phyloP scores from a whole-genome alignment of 2,329 filamentous ascomycete species.

The Fusarium annulatum region DNA sequence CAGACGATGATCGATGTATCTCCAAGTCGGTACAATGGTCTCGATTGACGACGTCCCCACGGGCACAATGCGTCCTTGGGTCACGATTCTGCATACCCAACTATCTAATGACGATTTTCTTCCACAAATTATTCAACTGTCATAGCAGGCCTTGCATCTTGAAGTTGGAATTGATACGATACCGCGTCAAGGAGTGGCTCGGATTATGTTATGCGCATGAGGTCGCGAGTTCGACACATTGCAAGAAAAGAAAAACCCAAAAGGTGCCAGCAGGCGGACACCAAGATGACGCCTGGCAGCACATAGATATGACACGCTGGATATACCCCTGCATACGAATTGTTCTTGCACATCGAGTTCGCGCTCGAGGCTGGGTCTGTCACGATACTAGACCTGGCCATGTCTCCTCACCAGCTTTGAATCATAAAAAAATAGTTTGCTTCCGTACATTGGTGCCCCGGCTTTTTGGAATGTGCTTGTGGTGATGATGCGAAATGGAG shows the following conservation, averaged over 20 bases:
- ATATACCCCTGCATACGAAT: constrained; percentile 48
- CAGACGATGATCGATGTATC: constrained; percentile 27
- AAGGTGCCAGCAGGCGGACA: constrained; percentile 41
- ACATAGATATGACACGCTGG: constrained; percentile 48
- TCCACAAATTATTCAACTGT: constrained; percentile 39
- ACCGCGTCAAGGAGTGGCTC: constrained; percentile 35
- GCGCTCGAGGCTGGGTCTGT: constrained; percentile 43
- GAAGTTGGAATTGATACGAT: constrained; percentile 40
- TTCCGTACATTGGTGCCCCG: constrained; percentile 29
- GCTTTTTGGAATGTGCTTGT: constrained; percentile 13
- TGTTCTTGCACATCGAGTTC: constrained; percentile 43
- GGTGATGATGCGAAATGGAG: constrained; percentile 7
- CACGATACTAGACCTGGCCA: constrained; percentile 42
- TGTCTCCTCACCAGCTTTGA: constrained; percentile 42
- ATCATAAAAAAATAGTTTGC: constrained; percentile 42
- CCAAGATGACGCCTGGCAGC: constrained; percentile 41
- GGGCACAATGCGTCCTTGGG: constrained; percentile 21
- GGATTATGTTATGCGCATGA: constrained; percentile 32
- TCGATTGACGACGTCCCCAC: constrained; percentile 19
- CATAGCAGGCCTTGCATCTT: constrained; percentile 46
- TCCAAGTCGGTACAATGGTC: constrained; percentile 17
- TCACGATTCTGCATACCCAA: constrained; percentile 37
- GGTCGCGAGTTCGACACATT: constrained; percentile 32
- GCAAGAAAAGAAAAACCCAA: constrained; percentile 27
- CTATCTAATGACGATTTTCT: constrained; percentile 45